phyloP scores from a whole-genome alignment of 257 asterid genomes.

The Handroanthus guayacan region DNA sequence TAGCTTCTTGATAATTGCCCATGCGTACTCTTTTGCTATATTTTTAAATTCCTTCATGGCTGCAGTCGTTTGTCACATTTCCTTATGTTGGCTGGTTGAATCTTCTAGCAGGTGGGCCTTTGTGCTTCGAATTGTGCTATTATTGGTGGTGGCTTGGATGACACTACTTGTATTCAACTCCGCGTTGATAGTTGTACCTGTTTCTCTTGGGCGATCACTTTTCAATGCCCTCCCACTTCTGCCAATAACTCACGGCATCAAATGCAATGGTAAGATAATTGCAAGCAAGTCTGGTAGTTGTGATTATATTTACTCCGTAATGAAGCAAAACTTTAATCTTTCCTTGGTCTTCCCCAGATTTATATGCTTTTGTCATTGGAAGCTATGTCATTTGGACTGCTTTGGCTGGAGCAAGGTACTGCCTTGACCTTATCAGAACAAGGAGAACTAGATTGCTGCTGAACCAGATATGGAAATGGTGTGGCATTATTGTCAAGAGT shows the following conservation, averaged over 20 bases:
- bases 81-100: slow-evolving; percentile 45
- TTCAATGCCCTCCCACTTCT: slow-evolving; percentile 86
- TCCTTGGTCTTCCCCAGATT: slow-evolving; percentile 49
- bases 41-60: neutral
- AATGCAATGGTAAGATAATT: slow-evolving; percentile 80
- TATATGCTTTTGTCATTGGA: slow-evolving; percentile 94
- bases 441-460: slow-evolving; percentile 70
- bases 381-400: slow-evolving; percentile 97
- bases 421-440: slow-evolving; percentile 72
- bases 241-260: slow-evolving; percentile 91
- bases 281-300: slow-evolving; percentile 20
- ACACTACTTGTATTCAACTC: slow-evolving; percentile 85
- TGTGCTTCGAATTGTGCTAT: slow-evolving; percentile 81
- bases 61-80: slow-evolving; percentile 18
- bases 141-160: slow-evolving; percentile 96
- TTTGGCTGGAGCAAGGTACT: slow-evolving; percentile 89
- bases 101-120: slow-evolving; percentile 86
- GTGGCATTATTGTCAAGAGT: slow-evolving; percentile 86
- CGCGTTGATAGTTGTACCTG: slow-evolving; percentile 81
- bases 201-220: slow-evolving; percentile 86
- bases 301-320: neutral
- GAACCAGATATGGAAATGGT: slow-evolving; percentile 89
- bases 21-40: neutral
- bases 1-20: neutral
- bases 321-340: neutral